Evolutionary conservation across 1,284 basidiomycete genomes (phyloP).

Genomic region (Fistulina hepatica): DNA sequence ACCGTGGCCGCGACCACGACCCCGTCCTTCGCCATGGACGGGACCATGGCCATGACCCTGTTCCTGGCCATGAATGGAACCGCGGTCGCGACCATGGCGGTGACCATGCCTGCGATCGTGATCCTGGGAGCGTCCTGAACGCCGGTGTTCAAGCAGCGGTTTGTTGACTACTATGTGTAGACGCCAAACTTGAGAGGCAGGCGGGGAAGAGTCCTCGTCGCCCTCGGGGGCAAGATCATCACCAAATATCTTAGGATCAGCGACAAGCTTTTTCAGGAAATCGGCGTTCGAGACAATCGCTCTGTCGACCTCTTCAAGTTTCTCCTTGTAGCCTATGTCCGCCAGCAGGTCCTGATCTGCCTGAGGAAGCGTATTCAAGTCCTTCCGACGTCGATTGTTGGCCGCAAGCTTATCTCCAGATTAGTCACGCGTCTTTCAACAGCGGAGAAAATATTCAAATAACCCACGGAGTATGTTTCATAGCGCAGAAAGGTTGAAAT

Average conservation of each 20-base stretch:
- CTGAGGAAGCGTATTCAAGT: conserved; percentile 49
- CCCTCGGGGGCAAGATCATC: conserved; percentile 30
- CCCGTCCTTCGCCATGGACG: too few species aligned
- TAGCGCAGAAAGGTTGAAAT: conserved; percentile 59
- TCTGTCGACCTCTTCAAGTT: conserved; percentile 54
- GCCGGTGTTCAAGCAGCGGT: background rate
- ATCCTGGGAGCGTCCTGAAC: background rate
- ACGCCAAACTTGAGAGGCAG: too few species aligned
- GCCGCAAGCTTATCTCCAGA: conserved; percentile 43
- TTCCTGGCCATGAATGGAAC: too few species aligned
- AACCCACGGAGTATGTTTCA: conserved; percentile 47
- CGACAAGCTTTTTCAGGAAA: conserved; percentile 56
- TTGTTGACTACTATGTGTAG: background rate
- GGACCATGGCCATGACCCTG: too few species aligned
- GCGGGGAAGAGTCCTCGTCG: too few species aligned
- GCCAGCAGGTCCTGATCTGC: conserved; percentile 53
- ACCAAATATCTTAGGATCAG: conserved; percentile 65
- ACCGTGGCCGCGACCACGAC: too few species aligned
- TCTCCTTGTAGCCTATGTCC: conserved; percentile 52
- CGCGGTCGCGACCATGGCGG: conserved; percentile 25
- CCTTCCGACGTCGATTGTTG: conserved; percentile 66
- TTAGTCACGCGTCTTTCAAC: conserved; percentile 5
- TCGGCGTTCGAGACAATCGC: conserved; percentile 62
- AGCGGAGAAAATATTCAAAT: background rate
- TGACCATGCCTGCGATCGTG: conserved; percentile 18